Conservation (phyloP, 2,329 filamentous ascomycete genomes). For the Sordariomycetes sp. region DNA sequence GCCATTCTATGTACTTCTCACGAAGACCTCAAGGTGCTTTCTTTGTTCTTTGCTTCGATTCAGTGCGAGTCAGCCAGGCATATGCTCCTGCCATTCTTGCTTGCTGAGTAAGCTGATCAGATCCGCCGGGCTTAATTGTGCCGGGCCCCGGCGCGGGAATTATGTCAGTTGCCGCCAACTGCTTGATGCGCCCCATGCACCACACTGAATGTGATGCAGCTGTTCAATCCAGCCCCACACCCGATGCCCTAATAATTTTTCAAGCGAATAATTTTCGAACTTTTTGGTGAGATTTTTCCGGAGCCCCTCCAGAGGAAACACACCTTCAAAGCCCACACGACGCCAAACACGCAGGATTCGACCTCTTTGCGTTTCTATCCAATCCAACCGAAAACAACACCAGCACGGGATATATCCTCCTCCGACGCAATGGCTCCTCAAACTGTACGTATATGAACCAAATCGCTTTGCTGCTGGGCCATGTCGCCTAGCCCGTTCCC, state of each 20-base stretch:
- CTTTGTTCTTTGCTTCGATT: not conserved
- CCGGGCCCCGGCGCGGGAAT: no score
- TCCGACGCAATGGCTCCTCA: constrained; percentile 67
- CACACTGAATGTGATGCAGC: no score
- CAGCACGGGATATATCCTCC: constrained; percentile 6
- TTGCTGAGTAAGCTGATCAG: not conserved
- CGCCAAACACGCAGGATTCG: constrained; percentile 65
- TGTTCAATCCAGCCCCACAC: not conserved
- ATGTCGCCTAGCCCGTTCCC: constrained; percentile 17
- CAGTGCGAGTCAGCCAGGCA: no score
- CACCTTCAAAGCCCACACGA: constrained; percentile 10
- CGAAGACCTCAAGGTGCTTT: no score
- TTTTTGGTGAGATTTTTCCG: not conserved
- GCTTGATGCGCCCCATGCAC: no score
- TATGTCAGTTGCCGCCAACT: no score
- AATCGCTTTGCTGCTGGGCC: constrained; percentile 90
- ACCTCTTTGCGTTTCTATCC: constrained; percentile 48
- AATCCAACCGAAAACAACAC: constrained; percentile 8
- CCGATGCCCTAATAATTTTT: constrained; percentile 11
- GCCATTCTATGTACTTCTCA: no score
- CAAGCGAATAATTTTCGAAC: constrained; percentile 6
- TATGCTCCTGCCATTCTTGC: not conserved
- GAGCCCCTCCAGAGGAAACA: not conserved
- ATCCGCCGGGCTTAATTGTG: not conserved
- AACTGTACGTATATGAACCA: constrained; percentile 65